A percentile compares a stretch with the other conserved stretches of the same genome.
Evolutionary conservation across 2,329 filamentous ascomycete species (phyloP).

Genomic region (Calonectria crousiana): DNA sequence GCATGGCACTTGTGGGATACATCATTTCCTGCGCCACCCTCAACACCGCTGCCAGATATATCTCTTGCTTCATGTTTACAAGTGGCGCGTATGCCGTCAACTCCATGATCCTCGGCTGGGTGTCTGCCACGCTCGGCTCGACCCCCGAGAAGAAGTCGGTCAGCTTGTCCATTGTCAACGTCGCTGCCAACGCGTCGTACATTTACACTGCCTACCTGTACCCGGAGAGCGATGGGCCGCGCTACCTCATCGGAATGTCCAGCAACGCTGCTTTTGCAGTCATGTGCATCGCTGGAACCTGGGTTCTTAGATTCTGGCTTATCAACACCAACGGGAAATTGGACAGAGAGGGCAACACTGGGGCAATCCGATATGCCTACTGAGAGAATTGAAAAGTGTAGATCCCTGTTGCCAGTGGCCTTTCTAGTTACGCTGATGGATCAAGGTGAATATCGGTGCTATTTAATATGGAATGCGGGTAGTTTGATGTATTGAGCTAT

Average conservation of each 20-base stretch:
- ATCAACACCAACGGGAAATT: conserved; percentile 41
- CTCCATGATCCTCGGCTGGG: conserved; percentile 58
- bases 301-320: conserved; percentile 43
- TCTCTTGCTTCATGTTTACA: conserved; percentile 51
- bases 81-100: conserved; percentile 55
- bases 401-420: background rate
- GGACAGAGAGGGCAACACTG: conserved; percentile 28
- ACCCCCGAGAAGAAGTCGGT: conserved; percentile 59
- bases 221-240: conserved; percentile 53
- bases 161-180: conserved; percentile 57
- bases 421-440: background rate
- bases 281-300: conserved; percentile 42
- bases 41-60: conserved; percentile 48
- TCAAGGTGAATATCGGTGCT: background rate
- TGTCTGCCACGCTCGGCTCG: conserved; percentile 54
- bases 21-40: conserved; percentile 47
- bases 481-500: background rate
- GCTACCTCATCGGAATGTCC: conserved; percentile 56
- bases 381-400: background rate
- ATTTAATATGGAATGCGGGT: background rate
- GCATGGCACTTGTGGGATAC: conserved; percentile 54
- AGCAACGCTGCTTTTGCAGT: conserved; percentile 42
- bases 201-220: conserved; percentile 61
- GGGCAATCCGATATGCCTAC: conserved; percentile 35
- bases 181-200: conserved; percentile 57